Percentiles rank a stretch among this genome's conserved stretches.
Evolutionary conservation across 805 yeast species (phyloP).

Genomic region (Torulaspora gathmanii): DNA sequence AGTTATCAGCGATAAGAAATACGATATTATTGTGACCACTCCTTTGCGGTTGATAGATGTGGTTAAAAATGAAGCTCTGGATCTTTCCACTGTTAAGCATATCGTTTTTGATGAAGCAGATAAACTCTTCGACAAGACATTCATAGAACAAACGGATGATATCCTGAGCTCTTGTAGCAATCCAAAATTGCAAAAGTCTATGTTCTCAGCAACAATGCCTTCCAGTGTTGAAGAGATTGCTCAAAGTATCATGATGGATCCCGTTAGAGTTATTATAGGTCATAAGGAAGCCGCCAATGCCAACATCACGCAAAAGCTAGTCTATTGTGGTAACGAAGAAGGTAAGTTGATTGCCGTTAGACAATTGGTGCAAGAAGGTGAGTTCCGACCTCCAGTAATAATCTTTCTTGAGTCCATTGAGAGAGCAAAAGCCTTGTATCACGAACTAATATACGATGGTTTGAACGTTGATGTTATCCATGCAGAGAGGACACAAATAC

Average conservation of each 20-base stretch:
- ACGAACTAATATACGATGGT: conserved; percentile 86
- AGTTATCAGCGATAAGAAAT: conserved; percentile 54
- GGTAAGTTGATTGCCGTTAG: conserved; percentile 92
- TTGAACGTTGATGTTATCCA: conserved; percentile 93
- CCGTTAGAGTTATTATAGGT: conserved; percentile 83
- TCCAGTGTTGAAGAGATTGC: conserved; percentile 90
- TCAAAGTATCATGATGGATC: conserved; percentile 73
- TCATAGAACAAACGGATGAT: conserved; percentile 85
- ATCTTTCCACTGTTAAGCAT: conserved; percentile 62
- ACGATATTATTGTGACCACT: conserved; percentile 78
- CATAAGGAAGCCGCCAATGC: conserved; percentile 89
- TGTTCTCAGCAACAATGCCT: conserved; percentile 95
- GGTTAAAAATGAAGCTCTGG: conserved; percentile 55
- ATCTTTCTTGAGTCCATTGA: conserved; percentile 87
- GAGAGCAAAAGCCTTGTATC: conserved; percentile 92
- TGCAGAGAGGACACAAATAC: conserved; percentile 85
- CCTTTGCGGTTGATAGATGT: conserved; percentile 85
- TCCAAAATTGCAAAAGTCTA: conserved; percentile 56
- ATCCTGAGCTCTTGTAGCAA: conserved; percentile 47
- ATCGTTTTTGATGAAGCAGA: conserved; percentile 95
- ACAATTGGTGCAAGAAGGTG: conserved; percentile 78
- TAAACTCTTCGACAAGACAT: conserved; percentile 79
- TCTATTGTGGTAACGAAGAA: conserved; percentile 88
- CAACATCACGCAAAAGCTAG: conserved; percentile 74
- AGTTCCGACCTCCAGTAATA: conserved; percentile 86